These are phyloP conservation scores for Cladosporium austrohemisphaericum DNA, from an alignment of 2,329 filamentous ascomycete genomes.

Conservation along the genomic window DNA sequence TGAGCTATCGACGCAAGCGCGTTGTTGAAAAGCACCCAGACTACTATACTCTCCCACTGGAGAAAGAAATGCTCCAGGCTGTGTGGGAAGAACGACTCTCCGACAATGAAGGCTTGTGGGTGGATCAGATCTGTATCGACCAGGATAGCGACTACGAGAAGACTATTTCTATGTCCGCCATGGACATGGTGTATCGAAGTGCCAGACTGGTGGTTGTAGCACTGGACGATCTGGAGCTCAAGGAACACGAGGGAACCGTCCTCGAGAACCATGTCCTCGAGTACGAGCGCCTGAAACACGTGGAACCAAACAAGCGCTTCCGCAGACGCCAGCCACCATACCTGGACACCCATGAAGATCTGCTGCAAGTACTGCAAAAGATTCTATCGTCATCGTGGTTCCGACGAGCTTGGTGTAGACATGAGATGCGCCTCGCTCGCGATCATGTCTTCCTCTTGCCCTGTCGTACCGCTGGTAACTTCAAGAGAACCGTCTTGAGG, in stretches of 20 bases:
- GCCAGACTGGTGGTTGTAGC: conserved; percentile 40
- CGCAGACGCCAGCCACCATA: conserved; percentile 31
- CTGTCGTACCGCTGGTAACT: conserved; percentile 26
- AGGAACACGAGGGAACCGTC: conserved; percentile 34
- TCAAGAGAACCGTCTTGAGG: conserved; percentile 29
- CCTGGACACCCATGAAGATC: conserved; percentile 30
- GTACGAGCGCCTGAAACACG: conserved; percentile 31
- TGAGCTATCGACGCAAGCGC: conserved; percentile 42
- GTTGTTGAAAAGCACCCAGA: conserved; percentile 29
- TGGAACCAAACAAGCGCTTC: conserved; percentile 30
- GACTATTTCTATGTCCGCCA: conserved; percentile 38
- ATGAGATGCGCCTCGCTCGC: conserved; percentile 42
- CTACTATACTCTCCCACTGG: conserved; percentile 39
- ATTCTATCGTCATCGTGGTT: conserved; percentile 43
- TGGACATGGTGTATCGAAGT: conserved; percentile 42
- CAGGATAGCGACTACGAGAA: conserved; percentile 40
- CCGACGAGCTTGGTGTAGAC: conserved; percentile 43
- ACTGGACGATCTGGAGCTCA: conserved; percentile 40
- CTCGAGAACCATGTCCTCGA: conserved; percentile 39
- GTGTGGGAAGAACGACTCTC: conserved; percentile 37
- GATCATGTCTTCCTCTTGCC: conserved; percentile 42
- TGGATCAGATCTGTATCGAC: conserved; percentile 45
- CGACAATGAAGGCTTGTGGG: conserved; percentile 41
- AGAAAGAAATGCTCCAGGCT: conserved; percentile 39
- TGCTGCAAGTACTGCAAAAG: conserved; percentile 34